Evolutionary conservation across 2,329 filamentous ascomycete species (phyloP).

Genomic region (Dactylellina leptospora): DNA sequence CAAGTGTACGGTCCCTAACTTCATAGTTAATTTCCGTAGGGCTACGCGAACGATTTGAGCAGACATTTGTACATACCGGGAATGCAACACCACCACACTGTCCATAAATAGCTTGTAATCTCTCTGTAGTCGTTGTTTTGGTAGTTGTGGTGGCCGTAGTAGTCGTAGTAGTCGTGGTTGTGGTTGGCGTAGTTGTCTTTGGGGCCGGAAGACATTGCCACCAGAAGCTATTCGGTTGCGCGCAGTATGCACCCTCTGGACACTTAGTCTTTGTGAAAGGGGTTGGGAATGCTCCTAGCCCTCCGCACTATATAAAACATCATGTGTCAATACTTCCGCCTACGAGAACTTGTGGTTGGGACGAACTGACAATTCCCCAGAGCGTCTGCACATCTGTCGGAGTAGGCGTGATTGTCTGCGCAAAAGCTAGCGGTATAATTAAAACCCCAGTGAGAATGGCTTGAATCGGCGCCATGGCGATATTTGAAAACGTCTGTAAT

Average conservation of each 20-base stretch:
- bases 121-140: not conserved
- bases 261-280: constrained; percentile 17
- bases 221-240: constrained; percentile 8
- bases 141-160: constrained; percentile 2
- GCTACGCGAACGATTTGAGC: too few species aligned
- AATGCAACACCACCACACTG: not conserved
- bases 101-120: not conserved
- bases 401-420: constrained; percentile 1
- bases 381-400: constrained; percentile 11
- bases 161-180: not conserved
- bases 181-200: not conserved
- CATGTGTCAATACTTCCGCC: not conserved
- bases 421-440: not conserved
- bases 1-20: not conserved
- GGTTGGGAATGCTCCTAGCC: constrained; percentile 8
- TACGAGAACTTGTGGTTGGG: not conserved
- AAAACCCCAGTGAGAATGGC: not conserved
- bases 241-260: not conserved
- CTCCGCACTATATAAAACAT: constrained; percentile 12
- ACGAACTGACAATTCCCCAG: not conserved
- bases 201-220: constrained; percentile 14
- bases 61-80: too few species aligned
- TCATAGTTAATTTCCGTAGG: too few species aligned
- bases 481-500: too few species aligned
- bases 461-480: not conserved